Conservation (phyloP, 805 yeast genomes). For the Starmerella potacharoeniae region DNA sequence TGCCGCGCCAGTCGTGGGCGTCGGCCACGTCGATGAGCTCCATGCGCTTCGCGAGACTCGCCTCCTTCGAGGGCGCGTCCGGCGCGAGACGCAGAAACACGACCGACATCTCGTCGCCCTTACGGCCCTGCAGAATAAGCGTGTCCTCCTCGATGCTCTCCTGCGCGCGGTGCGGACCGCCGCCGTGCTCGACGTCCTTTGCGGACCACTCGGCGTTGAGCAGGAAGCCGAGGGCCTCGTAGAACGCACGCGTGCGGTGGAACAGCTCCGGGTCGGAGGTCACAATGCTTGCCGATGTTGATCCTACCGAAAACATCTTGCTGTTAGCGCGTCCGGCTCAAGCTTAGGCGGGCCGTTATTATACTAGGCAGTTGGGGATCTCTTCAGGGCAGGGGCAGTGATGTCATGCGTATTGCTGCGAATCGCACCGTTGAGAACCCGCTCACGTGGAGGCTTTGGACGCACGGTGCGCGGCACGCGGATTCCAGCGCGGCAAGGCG, state of each 20-base stretch:
- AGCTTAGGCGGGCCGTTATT: neutral
- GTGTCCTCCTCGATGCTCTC: conserved; percentile 26
- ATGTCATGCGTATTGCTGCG: conserved; percentile 7
- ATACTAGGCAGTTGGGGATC: neutral
- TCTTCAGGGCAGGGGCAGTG: conserved; percentile 1
- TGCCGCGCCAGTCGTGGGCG: conserved; percentile 40
- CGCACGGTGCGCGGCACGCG: neutral
- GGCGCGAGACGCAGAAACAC: conserved; percentile 24
- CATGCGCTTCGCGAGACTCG: conserved; percentile 18
- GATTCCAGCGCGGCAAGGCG: neutral
- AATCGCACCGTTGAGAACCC: neutral
- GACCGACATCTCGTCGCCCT: conserved; percentile 23
- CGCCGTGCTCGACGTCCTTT: conserved; percentile 18
- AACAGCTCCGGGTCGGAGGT: conserved; percentile 41
- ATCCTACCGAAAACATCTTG: conserved; percentile 37
- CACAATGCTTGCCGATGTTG: conserved; percentile 46
- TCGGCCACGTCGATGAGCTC: conserved; percentile 19
- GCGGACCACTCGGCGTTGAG: conserved; percentile 30
- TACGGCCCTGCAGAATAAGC: conserved; percentile 23
- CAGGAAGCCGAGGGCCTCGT: conserved; percentile 37
- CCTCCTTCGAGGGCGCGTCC: conserved; percentile 23
- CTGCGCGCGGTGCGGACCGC: conserved; percentile 20
- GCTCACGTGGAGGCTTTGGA: neutral
- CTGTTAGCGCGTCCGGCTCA: neutral
- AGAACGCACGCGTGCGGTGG: conserved; percentile 43